A percentile compares a stretch with the other conserved stretches of the same genome.
phyloP scores from a whole-genome alignment of 2,329 filamentous ascomycete species.

The Diaporthe sp. region DNA sequence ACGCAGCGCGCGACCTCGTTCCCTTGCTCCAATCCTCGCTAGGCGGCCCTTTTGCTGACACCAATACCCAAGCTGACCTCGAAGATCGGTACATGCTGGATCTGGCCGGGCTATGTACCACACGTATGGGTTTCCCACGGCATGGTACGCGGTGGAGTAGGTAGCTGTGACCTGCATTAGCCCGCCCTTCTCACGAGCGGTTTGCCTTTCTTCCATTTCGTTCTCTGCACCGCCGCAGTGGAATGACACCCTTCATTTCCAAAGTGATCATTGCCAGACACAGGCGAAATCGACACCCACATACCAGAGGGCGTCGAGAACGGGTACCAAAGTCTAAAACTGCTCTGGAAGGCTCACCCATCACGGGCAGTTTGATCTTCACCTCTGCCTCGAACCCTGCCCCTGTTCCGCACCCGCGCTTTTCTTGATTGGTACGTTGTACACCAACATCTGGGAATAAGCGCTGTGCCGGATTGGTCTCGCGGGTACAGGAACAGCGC shows the following conservation, averaged over 20 bases:
- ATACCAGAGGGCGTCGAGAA: slow-evolving; percentile 2
- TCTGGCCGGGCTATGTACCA: slow-evolving; percentile 4
- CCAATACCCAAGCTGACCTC: not conserved
- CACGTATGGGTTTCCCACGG: not conserved
- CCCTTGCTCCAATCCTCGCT: slow-evolving; percentile 6
- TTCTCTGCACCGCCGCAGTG: slow-evolving; percentile 26
- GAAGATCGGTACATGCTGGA: not conserved
- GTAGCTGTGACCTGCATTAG: slow-evolving; percentile 30
- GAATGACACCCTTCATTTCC: slow-evolving; percentile 20
- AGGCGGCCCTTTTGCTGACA: slow-evolving; percentile 19
- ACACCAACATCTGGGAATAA: slow-evolving; percentile 42
- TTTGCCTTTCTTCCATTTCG: slow-evolving; percentile 41
- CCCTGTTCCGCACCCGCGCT: slow-evolving; percentile 35
- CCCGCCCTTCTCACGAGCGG: slow-evolving; percentile 25
- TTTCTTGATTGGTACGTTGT: slow-evolving; percentile 39
- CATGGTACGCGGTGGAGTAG: slow-evolving; percentile 21
- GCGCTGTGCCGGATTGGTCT: slow-evolving; percentile 41
- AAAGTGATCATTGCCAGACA: not conserved
- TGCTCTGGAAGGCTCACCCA: slow-evolving; percentile 10
- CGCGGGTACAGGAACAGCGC: slow-evolving; percentile 38
- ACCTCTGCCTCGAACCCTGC: slow-evolving; percentile 31
- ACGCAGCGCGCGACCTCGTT: slow-evolving; percentile 32
- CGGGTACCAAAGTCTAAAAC: slow-evolving; percentile 21
- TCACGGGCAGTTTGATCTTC: slow-evolving; percentile 27
- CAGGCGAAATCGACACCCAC: not conserved